phyloP scores from a whole-genome alignment of 2,329 filamentous ascomycete species.

The Phaeosphaeria sp. region DNA sequence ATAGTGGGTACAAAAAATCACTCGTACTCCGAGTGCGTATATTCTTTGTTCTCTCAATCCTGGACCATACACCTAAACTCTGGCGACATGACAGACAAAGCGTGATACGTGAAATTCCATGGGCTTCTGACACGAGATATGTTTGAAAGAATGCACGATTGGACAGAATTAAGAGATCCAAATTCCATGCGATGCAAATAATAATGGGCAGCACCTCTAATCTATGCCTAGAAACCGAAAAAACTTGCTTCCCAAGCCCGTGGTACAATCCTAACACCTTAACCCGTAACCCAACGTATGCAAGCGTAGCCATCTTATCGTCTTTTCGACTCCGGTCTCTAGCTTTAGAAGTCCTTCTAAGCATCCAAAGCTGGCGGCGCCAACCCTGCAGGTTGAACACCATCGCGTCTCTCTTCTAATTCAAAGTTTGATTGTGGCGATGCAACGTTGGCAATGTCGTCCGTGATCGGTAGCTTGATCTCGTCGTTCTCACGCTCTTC shows the following conservation, averaged over 20 bases:
- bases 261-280: neutral
- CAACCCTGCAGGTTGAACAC: conserved; percentile 4
- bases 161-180: neutral
- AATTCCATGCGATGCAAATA: neutral
- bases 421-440: conserved; percentile 1
- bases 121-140: too few relatives aligned
- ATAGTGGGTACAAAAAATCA: too few relatives aligned
- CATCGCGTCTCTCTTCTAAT: conserved; percentile 7
- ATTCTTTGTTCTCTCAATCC: too few relatives aligned
- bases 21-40: too few relatives aligned
- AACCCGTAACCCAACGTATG: neutral
- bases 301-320: neutral
- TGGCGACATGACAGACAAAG: too few relatives aligned
- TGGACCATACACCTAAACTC: too few relatives aligned
- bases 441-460: conserved; percentile 6
- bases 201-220: neutral
- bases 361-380: conserved; percentile 17
- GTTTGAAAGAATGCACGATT: too few relatives aligned
- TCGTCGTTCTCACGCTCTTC: conserved; percentile 21
- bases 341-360: conserved; percentile 1
- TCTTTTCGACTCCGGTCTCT: neutral
- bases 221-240: neutral
- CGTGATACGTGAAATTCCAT: too few relatives aligned
- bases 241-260: too few relatives aligned
- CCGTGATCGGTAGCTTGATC: conserved; percentile 8